Conservation (phyloP, 495 filamentous ascomycete genomes). For the Penicillium steckii region DNA sequence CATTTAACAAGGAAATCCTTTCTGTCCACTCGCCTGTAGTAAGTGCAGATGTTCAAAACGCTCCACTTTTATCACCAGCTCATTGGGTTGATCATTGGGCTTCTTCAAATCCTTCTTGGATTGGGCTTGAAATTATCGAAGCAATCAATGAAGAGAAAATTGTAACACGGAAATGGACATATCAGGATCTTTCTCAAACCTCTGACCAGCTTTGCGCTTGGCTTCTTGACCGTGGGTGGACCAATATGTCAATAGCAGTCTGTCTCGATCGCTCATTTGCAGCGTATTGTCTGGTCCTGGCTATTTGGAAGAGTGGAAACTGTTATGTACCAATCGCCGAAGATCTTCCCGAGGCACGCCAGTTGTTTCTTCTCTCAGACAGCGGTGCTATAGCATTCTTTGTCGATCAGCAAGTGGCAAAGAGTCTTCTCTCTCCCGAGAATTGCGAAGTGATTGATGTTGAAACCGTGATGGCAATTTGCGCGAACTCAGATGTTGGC, state of each 20-base stretch:
- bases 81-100: slow-evolving; percentile 12
- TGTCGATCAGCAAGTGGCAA: not conserved
- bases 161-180: slow-evolving; percentile 4
- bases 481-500: not conserved
- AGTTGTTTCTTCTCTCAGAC: slow-evolving; percentile 16
- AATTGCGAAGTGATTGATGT: not conserved
- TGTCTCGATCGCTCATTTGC: slow-evolving; percentile 2
- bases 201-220: slow-evolving; percentile 3
- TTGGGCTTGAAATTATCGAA: not conserved
- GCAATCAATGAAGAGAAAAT: not conserved
- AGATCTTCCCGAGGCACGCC: slow-evolving; percentile 24
- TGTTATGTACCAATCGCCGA: slow-evolving; percentile 60
- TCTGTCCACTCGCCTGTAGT: not conserved
- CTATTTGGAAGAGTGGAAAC: slow-evolving; percentile 48
- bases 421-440: not conserved
- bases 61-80: slow-evolving; percentile 1
- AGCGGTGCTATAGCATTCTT: slow-evolving; percentile 23
- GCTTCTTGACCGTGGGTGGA: not conserved
- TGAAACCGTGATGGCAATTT: not conserved
- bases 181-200: slow-evolving; percentile 4
- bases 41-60: not conserved
- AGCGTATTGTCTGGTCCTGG: slow-evolving; percentile 24
- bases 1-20: not conserved
- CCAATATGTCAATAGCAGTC: not conserved
- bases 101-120: not conserved